Evolutionary conservation across 345 rosid species (phyloP).

Genomic region (Citrus glauca): DNA sequence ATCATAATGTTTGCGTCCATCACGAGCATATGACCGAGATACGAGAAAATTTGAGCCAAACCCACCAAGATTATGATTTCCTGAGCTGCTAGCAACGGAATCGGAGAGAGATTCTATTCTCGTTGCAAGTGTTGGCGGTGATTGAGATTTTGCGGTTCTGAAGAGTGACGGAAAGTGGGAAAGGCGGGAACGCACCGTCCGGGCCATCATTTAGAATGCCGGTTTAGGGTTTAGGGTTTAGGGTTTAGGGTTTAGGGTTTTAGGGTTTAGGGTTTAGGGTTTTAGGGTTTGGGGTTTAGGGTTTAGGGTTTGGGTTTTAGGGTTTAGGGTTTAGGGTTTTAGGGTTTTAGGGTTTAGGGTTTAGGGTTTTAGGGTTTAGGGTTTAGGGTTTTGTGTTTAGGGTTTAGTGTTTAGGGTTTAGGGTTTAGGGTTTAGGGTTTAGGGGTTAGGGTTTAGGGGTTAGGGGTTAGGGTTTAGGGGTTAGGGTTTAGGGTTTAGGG

Average conservation of each 20-base stretch:
- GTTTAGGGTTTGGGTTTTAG: no score
- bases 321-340: constrained; percentile 8
- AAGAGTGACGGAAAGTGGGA: background rate
- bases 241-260: constrained; percentile 5
- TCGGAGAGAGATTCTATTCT: constrained; percentile 2
- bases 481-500: constrained; percentile 9
- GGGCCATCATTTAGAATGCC: constrained; percentile 10
- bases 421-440: background rate
- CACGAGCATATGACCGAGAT: constrained; percentile 52
- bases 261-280: constrained; percentile 2
- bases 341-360: no score
- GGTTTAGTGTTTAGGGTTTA: constrained; percentile 1
- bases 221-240: no score
- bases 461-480: constrained; percentile 1
- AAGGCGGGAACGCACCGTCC: constrained; percentile 21
- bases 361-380: constrained; percentile 5
- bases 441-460: background rate
- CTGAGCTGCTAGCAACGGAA: constrained; percentile 2
- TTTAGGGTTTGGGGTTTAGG: constrained; percentile 1
- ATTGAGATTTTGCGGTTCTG: background rate
- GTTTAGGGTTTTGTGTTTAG: background rate
- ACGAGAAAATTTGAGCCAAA: constrained; percentile 22
- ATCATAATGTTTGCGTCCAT: constrained; percentile 53
- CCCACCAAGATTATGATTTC: background rate
- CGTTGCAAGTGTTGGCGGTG: background rate